A percentile compares a stretch with the other conserved stretches of the same genome.
Evolutionary conservation across 2,329 filamentous ascomycete genomes (phyloP).

Genomic region (Cercospora brassicicola): DNA sequence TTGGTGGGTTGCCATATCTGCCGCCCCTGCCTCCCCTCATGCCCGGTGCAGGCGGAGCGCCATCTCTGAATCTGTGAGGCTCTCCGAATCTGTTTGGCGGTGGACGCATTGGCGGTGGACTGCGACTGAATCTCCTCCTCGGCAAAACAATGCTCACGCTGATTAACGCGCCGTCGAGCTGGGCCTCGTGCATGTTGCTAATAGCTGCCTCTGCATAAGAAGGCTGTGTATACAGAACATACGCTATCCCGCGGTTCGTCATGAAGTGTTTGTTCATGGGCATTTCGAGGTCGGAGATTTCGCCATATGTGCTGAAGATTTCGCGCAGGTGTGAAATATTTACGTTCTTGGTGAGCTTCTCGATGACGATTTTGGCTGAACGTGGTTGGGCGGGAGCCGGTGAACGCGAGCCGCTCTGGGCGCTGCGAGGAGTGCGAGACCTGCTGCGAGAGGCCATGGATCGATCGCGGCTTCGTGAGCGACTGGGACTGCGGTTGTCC

Average conservation of each 20-base stretch:
- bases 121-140: conserved; percentile 75
- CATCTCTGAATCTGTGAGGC: conserved; percentile 39
- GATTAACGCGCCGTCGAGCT: conserved; percentile 73
- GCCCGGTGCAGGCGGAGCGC: conserved; percentile 32
- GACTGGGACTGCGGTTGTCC: conserved; percentile 30
- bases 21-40: conserved; percentile 26
- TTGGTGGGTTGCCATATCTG: conserved; percentile 24
- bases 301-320: conserved; percentile 86
- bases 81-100: conserved; percentile 53
- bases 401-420: conserved; percentile 20
- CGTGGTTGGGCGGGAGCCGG: conserved; percentile 26
- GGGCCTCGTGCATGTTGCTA: conserved; percentile 95
- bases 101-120: conserved; percentile 70
- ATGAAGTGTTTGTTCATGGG: conserved; percentile 84
- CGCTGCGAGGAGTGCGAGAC: conserved; percentile 18
- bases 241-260: conserved; percentile 89
- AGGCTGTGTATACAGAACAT: conserved; percentile 78
- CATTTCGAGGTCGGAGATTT: conserved; percentile 82
- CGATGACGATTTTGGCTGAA: conserved; percentile 76
- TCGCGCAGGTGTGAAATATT: conserved; percentile 84
- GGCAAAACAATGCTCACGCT: conserved; percentile 87
- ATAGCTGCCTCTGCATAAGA: conserved; percentile 79
- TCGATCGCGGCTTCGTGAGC: conserved; percentile 36
- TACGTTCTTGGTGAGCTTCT: conserved; percentile 93
- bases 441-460: conserved; percentile 33